Evolutionary conservation across 2,329 filamentous ascomycete genomes (phyloP).

Genomic region (Cladorrhinum sp.): DNA sequence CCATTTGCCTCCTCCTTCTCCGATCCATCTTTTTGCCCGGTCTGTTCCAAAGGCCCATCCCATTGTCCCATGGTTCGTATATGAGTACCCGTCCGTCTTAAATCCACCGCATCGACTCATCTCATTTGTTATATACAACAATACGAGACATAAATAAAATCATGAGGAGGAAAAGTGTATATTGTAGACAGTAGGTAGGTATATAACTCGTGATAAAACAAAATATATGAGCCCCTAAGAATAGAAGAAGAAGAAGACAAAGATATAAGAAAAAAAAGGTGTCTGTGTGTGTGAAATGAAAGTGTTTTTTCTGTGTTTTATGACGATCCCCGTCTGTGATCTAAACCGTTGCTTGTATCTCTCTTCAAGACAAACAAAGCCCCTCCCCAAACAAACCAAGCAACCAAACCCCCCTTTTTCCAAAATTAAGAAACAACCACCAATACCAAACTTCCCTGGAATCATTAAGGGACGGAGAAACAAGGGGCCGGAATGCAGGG

Average conservation of each 20-base stretch:
- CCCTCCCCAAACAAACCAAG: background rate
- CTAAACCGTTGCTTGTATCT: background rate
- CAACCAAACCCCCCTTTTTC: background rate
- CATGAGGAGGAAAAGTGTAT: background rate
- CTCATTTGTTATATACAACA: background rate
- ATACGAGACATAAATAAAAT: background rate
- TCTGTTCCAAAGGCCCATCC: too few relatives aligned
- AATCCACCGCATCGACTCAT: background rate
- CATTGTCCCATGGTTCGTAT: too few relatives aligned
- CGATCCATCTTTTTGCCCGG: too few relatives aligned
- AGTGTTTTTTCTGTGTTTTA: background rate
- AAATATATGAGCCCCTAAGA: background rate
- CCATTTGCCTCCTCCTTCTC: too few relatives aligned
- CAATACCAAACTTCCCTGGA: background rate
- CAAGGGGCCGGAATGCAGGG: background rate
- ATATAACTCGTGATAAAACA: background rate
- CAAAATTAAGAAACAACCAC: background rate
- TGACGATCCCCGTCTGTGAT: background rate
- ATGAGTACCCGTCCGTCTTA: too few relatives aligned
- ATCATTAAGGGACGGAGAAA: background rate
- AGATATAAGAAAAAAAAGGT: constrained; percentile 2
- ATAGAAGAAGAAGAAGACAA: background rate
- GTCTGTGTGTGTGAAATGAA: background rate
- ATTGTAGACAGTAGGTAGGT: background rate
- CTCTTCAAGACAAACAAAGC: background rate